A percentile compares a stretch with the other conserved stretches of the same genome.
Conservation (phyloP, 1,139 yeast genomes). For the Saccharomyces hybrid region DNA sequence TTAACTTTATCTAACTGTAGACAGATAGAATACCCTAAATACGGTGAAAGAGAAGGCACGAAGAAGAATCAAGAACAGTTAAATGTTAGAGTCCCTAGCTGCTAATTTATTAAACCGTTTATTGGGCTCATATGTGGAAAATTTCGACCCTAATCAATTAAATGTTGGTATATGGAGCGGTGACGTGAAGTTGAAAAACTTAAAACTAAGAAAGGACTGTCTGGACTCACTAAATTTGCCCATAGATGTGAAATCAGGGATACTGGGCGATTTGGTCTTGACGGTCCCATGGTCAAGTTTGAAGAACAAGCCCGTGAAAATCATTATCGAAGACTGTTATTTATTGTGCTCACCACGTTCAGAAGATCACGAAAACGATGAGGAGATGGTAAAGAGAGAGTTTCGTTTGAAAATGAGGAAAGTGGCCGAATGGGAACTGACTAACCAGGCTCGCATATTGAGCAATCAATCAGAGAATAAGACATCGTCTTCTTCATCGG, state of each 20-base stretch:
- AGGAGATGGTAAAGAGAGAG: constrained; percentile 63
- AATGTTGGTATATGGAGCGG: constrained; percentile 98
- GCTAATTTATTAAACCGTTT: constrained; percentile 43
- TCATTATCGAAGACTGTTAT: constrained; percentile 82
- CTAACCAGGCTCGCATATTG: constrained; percentile 33
- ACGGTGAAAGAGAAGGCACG: background rate
- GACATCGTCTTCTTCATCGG: constrained; percentile 34
- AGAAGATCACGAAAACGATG: constrained; percentile 48
- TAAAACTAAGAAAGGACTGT: constrained; percentile 65
- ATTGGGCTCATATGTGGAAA: constrained; percentile 66
- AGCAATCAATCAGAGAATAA: background rate
- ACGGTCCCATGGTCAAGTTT: constrained; percentile 97
- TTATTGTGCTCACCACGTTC: constrained; percentile 70
- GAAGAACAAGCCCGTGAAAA: constrained; percentile 86
- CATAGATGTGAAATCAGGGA: constrained; percentile 83
- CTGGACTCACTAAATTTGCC: constrained; percentile 82
- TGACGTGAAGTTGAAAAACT: constrained; percentile 76
- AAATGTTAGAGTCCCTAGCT: constrained; percentile 47
- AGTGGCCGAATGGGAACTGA: constrained; percentile 61
- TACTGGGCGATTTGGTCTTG: constrained; percentile 77
- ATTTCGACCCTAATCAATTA: constrained; percentile 89
- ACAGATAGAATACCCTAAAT: background rate
- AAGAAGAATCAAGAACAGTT: background rate
- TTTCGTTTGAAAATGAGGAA: constrained; percentile 58
- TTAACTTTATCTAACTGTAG: background rate